Percentiles rank a stretch among this genome's conserved stretches.
These are phyloP conservation scores for Urtica urens DNA, from an alignment of 306 rosid species.

Conservation along the genomic window DNA sequence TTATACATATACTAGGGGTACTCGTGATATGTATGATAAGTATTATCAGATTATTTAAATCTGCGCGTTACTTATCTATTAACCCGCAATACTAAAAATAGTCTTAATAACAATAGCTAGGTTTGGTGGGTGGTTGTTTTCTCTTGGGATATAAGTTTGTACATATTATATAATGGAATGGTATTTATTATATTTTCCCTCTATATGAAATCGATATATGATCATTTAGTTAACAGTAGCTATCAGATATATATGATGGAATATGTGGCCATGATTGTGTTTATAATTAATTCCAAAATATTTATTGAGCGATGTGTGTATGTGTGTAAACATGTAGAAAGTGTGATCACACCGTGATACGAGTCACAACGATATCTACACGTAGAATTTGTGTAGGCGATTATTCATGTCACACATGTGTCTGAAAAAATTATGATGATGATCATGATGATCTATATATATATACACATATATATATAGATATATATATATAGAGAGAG, in stretches of 20 bases:
- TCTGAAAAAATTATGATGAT: neutral
- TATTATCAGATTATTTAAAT: neutral
- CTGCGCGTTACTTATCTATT: neutral
- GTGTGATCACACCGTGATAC: neutral
- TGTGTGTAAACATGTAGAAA: neutral
- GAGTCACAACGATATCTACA: too few species aligned
- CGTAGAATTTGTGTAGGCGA: too few species aligned
- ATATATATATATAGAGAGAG: neutral
- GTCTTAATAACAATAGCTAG: neutral
- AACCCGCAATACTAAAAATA: neutral
- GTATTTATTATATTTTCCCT: too few species aligned
- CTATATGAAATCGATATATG: too few species aligned
- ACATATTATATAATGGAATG: too few species aligned
- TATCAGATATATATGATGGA: slow-evolving; percentile 3
- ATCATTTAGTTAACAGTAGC: slow-evolving; percentile 19
- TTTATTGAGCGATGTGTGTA: neutral
- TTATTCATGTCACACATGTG: too few species aligned
- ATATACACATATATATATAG: neutral
- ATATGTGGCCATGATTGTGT: neutral
- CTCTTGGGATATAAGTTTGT: slow-evolving; percentile 6
- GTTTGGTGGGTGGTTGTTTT: slow-evolving; percentile 22
- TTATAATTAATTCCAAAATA: neutral
- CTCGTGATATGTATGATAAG: neutral
- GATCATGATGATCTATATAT: neutral
- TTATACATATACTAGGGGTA: slow-evolving; percentile 5